Conservation (phyloP, 1,284 basidiomycete genomes). For the Ceratobasidium sp. region DNA sequence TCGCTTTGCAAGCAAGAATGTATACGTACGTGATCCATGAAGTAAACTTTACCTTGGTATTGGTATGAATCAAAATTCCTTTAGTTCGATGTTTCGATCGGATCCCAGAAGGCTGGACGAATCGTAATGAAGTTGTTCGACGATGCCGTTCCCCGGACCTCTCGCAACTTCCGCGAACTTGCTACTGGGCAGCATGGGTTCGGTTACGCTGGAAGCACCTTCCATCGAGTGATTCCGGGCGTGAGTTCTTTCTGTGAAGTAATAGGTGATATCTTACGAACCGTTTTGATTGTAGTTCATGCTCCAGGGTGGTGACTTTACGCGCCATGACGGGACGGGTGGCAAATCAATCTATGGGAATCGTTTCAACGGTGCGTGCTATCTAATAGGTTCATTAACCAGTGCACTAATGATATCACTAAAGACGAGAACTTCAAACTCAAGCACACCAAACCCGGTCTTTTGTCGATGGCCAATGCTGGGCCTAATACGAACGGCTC, state of each 20-base stretch:
- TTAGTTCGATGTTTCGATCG: conserved; percentile 54
- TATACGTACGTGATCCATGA: conserved; percentile 27
- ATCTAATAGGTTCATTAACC: neutral
- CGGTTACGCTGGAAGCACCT: conserved; percentile 59
- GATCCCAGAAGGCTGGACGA: conserved; percentile 54
- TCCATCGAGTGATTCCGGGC: conserved; percentile 58
- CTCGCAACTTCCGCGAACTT: conserved; percentile 67
- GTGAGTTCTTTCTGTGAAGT: neutral
- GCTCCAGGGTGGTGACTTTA: conserved; percentile 67
- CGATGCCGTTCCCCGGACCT: conserved; percentile 58
- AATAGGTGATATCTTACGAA: neutral
- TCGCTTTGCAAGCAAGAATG: conserved; percentile 3
- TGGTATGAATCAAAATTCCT: neutral
- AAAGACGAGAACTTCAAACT: conserved; percentile 62
- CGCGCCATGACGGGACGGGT: conserved; percentile 60
- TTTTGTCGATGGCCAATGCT: conserved; percentile 73
- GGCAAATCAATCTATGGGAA: conserved; percentile 61
- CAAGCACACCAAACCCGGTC: conserved; percentile 62
- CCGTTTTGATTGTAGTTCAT: conserved; percentile 54
- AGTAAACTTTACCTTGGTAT: too few relatives aligned
- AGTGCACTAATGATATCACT: neutral
- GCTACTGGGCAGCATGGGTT: conserved; percentile 63
- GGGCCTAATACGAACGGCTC: conserved; percentile 69
- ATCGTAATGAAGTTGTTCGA: conserved; percentile 62
- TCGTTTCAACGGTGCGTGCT: conserved; percentile 51